phyloP scores from a whole-genome alignment of 1,284 basidiomycete species.

The Tranzscheliella williamsii region DNA sequence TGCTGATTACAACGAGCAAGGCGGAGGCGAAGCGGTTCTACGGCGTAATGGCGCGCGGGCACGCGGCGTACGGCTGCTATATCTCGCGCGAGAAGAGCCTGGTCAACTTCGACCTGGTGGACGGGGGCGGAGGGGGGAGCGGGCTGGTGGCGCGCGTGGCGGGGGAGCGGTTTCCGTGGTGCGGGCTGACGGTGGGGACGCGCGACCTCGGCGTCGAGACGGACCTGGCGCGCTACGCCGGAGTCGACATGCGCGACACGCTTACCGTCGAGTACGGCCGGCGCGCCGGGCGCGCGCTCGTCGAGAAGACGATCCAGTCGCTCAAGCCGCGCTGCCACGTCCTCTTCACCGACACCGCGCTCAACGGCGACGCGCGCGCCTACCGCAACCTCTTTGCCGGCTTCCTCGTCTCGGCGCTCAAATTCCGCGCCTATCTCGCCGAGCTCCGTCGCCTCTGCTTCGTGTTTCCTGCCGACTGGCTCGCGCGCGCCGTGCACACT shows the following conservation, averaged over 20 bases:
- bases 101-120: constrained; percentile 78
- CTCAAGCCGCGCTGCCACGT: constrained; percentile 64
- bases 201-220: constrained; percentile 39
- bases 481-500: constrained; percentile 13
- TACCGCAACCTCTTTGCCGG: constrained; percentile 84
- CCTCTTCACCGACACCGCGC: constrained; percentile 74
- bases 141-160: constrained; percentile 51
- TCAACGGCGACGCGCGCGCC: constrained; percentile 72
- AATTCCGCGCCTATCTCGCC: constrained; percentile 78
- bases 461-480: constrained; percentile 3
- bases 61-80: constrained; percentile 81
- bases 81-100: constrained; percentile 86
- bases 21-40: constrained; percentile 74
- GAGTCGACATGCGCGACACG: constrained; percentile 56
- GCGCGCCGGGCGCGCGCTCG: constrained; percentile 47
- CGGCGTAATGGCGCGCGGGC: constrained; percentile 76
- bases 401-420: constrained; percentile 82
- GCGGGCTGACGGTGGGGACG: constrained; percentile 49
- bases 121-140: constrained; percentile 61
- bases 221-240: constrained; percentile 37
- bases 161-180: constrained; percentile 52
- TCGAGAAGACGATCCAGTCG: constrained; percentile 53
- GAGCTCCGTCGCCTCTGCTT: constrained; percentile 66
- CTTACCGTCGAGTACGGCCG: constrained; percentile 57
- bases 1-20: constrained; percentile 77